These are phyloP conservation scores for Aristolochia californica DNA, from an alignment of 164 flowering plant species.

Conservation along the genomic window DNA sequence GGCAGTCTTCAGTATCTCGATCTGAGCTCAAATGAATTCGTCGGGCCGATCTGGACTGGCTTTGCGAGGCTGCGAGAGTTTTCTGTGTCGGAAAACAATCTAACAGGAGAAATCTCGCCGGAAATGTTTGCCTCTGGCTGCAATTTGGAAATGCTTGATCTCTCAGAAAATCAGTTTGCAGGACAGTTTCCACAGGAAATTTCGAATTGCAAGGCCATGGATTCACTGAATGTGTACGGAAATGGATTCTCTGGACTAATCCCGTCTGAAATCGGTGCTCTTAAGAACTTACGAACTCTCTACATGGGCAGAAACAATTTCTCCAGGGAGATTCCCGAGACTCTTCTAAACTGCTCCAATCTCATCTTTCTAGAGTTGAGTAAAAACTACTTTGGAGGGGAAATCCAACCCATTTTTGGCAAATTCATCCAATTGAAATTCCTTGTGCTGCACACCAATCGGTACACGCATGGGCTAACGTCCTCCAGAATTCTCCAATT, in stretches of 20 bases:
- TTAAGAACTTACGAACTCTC: constrained; percentile 35
- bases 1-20: constrained; percentile 44
- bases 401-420: constrained; percentile 52
- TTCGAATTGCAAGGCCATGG: constrained; percentile 38
- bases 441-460: constrained; percentile 58
- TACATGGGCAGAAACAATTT: constrained; percentile 59
- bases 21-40: constrained; percentile 50
- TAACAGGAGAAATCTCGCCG: constrained; percentile 31
- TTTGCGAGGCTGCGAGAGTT: constrained; percentile 34
- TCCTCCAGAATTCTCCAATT: constrained; percentile 55
- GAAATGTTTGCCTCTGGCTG: constrained; percentile 35
- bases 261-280: constrained; percentile 43
- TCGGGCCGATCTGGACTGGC: constrained; percentile 45
- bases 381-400: constrained; percentile 46
- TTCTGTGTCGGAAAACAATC: constrained; percentile 43
- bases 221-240: constrained; percentile 39
- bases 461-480: constrained; percentile 54
- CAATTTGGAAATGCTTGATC: constrained; percentile 41
- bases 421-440: constrained; percentile 35
- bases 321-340: constrained; percentile 42
- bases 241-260: constrained; percentile 51
- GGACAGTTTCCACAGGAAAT: constrained; percentile 45
- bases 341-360: constrained; percentile 35
- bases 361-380: constrained; percentile 58
- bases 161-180: constrained; percentile 48